Conservation (phyloP, 2,329 filamentous ascomycete species). For the Diplodia scrobiculata region DNA sequence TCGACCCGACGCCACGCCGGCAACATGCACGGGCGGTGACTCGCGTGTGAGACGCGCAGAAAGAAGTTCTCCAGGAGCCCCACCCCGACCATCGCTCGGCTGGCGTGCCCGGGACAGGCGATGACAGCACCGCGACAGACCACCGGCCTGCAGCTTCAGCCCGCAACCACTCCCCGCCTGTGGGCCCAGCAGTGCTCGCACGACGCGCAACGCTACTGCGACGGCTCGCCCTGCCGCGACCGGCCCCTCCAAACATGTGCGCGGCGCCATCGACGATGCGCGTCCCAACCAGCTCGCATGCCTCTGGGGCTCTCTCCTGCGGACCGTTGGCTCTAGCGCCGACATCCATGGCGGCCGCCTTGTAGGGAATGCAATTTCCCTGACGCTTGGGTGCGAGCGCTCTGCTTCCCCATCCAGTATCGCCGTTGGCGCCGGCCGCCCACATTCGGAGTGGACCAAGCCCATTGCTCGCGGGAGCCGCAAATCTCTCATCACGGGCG, state of each 20-base stretch:
- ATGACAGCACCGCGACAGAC: not conserved
- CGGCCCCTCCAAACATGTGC: not conserved
- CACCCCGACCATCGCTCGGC: not conserved
- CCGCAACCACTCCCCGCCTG: not conserved
- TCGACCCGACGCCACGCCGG: not conserved
- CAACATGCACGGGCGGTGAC: constrained; percentile 11
- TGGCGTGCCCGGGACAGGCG: not conserved
- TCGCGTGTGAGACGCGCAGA: constrained; percentile 8
- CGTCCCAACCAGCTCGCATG: constrained; percentile 1
- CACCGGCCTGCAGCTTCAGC: constrained; percentile 10
- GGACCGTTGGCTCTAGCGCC: constrained; percentile 25
- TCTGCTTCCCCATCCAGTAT: constrained; percentile 24
- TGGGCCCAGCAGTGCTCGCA: not conserved
- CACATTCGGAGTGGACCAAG: not conserved
- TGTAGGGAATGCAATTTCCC: constrained; percentile 29
- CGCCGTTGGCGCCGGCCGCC: constrained; percentile 16
- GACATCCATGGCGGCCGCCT: constrained; percentile 8
- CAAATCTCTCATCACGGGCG: constrained; percentile 21
- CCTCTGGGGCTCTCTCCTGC: constrained; percentile 13
- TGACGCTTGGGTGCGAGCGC: constrained; percentile 20
- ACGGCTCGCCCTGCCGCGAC: constrained; percentile 5
- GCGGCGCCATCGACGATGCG: constrained; percentile 12
- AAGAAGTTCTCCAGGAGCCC: not conserved
- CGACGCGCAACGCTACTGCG: constrained; percentile 11
- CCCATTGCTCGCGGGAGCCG: constrained; percentile 14